Conservation (phyloP, 2,329 filamentous ascomycete genomes). For the Fusarium camptoceras region DNA sequence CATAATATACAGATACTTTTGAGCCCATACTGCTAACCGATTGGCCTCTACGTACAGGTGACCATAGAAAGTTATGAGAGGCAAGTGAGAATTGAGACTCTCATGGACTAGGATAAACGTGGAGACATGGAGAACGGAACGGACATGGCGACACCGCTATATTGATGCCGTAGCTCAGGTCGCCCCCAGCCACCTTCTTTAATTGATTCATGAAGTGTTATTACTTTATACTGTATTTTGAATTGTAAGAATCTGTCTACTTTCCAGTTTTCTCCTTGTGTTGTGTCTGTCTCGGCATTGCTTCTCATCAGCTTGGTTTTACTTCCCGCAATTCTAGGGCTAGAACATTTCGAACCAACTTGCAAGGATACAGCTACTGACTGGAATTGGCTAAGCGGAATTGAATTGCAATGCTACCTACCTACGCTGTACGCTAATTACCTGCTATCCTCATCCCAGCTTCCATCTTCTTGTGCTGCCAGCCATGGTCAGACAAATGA, state of each 20-base stretch:
- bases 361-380: conserved; percentile 3
- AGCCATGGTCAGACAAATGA: conserved; percentile 11
- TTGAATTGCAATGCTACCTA: conserved; percentile 26
- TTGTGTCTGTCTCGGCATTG: conserved; percentile 1
- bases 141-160: conserved; percentile 28
- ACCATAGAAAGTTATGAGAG: neutral
- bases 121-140: conserved; percentile 44
- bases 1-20: neutral
- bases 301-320: conserved; percentile 13
- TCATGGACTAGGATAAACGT: conserved; percentile 36
- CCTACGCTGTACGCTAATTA: conserved; percentile 7
- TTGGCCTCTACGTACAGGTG: neutral
- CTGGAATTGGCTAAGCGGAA: conserved; percentile 27
- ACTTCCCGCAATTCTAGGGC: conserved; percentile 22
- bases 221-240: neutral
- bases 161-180: conserved; percentile 24
- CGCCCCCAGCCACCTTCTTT: neutral
- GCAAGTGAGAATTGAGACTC: conserved; percentile 12
- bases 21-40: neutral
- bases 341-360: conserved; percentile 22
- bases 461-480: conserved; percentile 3
- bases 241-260: conserved; percentile 7
- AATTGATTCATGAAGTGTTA: neutral
- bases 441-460: conserved; percentile 25
- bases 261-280: conserved; percentile 7